These are phyloP conservation scores for Plasmodium ovale DNA, from an alignment of 169 alveolate genomes.

Conservation along the genomic window DNA sequence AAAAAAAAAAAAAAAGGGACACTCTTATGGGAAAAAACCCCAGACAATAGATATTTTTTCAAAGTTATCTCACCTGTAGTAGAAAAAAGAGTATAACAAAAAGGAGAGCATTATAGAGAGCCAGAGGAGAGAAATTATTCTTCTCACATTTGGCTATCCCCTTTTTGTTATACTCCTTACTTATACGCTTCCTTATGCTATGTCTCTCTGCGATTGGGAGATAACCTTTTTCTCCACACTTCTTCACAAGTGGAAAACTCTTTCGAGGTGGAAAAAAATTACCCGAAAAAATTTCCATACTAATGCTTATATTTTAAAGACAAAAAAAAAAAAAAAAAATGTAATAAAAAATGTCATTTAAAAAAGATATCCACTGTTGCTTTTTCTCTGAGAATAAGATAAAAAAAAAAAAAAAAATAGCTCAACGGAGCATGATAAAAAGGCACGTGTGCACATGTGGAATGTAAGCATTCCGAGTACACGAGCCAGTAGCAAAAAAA, in stretches of 20 bases:
- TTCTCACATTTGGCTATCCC: background rate
- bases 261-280: background rate
- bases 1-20: background rate
- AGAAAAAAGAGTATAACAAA: background rate
- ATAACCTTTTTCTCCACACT: background rate
- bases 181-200: background rate
- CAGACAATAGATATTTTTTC: background rate
- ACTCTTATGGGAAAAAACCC: background rate
- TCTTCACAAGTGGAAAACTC: background rate
- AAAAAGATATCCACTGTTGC: too few species aligned
- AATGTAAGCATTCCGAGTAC: too few species aligned
- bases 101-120: background rate
- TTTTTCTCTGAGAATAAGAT: too few species aligned
- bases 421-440: too few species aligned
- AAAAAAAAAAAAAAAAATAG: too few species aligned
- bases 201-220: background rate
- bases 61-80: constrained; percentile 7
- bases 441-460: too few species aligned
- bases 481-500: too few species aligned
- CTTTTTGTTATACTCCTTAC: background rate
- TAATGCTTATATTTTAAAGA: background rate
- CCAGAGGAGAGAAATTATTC: too few species aligned
- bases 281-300: background rate
- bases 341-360: too few species aligned
- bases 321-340: too few species aligned